Base-by-base conservation (phyloP, 805 yeast genomes). In the Schizosaccharomyces octosporus region DNA sequence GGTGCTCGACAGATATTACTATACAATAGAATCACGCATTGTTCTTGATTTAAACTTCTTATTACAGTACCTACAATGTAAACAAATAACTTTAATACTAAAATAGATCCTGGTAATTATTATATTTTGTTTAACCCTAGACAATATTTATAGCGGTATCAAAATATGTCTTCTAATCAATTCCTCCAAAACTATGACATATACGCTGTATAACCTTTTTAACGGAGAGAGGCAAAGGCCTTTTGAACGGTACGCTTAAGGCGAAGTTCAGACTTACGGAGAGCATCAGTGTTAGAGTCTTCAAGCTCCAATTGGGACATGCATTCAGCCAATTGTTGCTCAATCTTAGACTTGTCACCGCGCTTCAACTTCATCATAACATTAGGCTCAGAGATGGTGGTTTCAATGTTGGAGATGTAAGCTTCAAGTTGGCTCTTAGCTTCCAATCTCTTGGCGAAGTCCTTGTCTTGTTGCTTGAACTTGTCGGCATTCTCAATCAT, bases 211-310 rank as follows among this genome's bases (percentile, higher is more conserved):
- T 9, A 11, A 9, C 51, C 36, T 51, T 15, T 59, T 29, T 59
- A 59, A 82, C 96, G 61, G 39, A 59, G 96, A 77, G 96, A 81
- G 71, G 96, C 85, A 88, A 89, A 86, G 76, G 97, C 97, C 82
- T 88, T 90, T 82, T 96, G 90, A 76, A 90, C 97, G 74, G 90
- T 96, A 79, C 98, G 87, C 88, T 93, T 93, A 77, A 93, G 86
- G 77, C 88, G 84, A 76, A 93, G 87, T 83, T 93, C 97, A 74
- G 98, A 97, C 85, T 87, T 93, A 85, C 97, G 87, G 81, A 79
- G 83, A 78, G 89, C 97, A 74, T 93, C 98, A 75, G 96, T 90
- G 71, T 94, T 73, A 65, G 96, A 81, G 70, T 93, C 97, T 81
- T 90, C 95, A 67, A 93, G 79, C 80, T 89, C 95, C 74, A 90